phyloP scores from a whole-genome alignment of 225 moss, liverwort and hornwort genomes.

The Straminergon stramineum region DNA sequence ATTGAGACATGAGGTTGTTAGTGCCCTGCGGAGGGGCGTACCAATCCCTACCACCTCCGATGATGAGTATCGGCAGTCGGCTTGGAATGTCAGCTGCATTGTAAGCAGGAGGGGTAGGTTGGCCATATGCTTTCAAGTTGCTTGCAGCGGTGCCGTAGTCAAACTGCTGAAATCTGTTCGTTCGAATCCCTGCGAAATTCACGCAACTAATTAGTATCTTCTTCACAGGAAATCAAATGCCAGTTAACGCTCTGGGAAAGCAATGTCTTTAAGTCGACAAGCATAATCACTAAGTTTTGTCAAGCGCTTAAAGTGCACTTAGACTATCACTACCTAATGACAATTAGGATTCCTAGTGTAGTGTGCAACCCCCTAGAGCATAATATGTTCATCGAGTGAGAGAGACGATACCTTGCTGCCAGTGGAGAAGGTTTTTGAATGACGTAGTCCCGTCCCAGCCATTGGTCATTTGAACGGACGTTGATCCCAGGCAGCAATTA shows the following conservation, averaged over 20 bases:
- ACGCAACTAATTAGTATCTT: not conserved
- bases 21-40: constrained; percentile 29
- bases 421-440: constrained; percentile 58
- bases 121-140: constrained; percentile 25
- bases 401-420: constrained; percentile 47
- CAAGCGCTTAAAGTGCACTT: not conserved
- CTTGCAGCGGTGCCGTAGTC: constrained; percentile 15
- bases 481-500: constrained; percentile 55
- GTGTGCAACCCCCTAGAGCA: not conserved
- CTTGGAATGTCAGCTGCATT: constrained; percentile 17
- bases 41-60: constrained; percentile 42
- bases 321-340: not conserved
- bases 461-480: constrained; percentile 14
- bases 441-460: constrained; percentile 85
- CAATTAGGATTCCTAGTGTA: not conserved
- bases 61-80: constrained; percentile 17
- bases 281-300: not conserved
- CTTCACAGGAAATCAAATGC: not conserved
- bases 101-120: constrained; percentile 24
- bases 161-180: constrained; percentile 25
- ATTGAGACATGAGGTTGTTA: not conserved
- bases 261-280: not conserved
- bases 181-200: constrained; percentile 26
- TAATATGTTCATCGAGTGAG: not conserved
- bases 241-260: not conserved